Evolutionary conservation across 2,329 filamentous ascomycete genomes (phyloP), one percentile per base, ranked within the genome.

Genomic region (Hortaea werneckii): DNA sequence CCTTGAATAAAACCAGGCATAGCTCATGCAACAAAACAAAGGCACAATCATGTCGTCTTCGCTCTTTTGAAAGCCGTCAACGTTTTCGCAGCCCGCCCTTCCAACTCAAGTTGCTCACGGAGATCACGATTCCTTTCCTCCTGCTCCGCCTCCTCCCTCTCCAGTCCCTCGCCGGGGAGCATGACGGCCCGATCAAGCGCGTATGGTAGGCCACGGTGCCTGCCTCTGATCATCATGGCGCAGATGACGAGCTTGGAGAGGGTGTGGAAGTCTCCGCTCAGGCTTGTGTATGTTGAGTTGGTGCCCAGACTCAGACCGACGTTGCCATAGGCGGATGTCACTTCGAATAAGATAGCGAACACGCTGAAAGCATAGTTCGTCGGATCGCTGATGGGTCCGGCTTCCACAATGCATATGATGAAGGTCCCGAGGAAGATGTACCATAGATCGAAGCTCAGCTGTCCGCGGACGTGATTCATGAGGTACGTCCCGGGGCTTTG

Each of bases 391-490:
- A 98, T 71, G 11, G 81, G 79, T 6, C 58, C 47, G 4, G 88
- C 90, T 68, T 98, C 94, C 28, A 85, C 81, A 57, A 98, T 95
- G 50, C 84, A 77, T 58, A 98, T 85, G 62, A 96, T 78, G 68
- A 98, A 98, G 56, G 94, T 80, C 0, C 92, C 92, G 20, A 96
- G 65, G 61, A 94, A 95, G 47, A 98, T 84, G 59, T 88, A 98
- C 92, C 92, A 98, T 65, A 98, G 66, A 67, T 98, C 92, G 69
- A 98, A 98, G 44, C 88, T 94, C 32, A 98, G 77, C 66, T 98
- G 92, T 40, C 85, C 81, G 34, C 92, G 85, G 63, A 98, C 76
- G 78, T 86, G 82, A 2, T 87, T 86, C 43, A 98, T 83, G 57
- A 95, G 96, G 49, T 83, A 90, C 39, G 87, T 78, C 37, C 82